phyloP scores from a whole-genome alignment of 768 basidiomycete species.

The Trametes cubensis region DNA sequence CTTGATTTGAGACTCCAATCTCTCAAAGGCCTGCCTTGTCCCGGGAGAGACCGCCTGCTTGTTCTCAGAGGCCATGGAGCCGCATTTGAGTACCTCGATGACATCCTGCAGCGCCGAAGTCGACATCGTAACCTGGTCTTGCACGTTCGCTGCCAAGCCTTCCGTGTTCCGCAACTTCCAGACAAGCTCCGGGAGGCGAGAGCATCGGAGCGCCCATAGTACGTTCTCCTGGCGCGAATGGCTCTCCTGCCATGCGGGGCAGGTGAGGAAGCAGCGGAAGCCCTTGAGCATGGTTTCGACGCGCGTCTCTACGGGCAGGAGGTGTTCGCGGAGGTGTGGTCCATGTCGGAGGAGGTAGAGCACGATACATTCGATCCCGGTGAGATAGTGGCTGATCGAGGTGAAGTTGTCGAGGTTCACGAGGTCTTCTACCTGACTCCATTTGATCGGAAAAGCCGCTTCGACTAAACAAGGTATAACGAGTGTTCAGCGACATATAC shows the following conservation, averaged over 20 bases:
- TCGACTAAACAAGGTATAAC: slow-evolving; percentile 5
- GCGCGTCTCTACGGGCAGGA: not conserved
- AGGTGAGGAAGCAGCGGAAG: slow-evolving; percentile 1
- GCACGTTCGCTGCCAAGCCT: not conserved
- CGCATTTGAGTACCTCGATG: not conserved
- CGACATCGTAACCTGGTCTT: not conserved
- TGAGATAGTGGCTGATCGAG: slow-evolving; percentile 12
- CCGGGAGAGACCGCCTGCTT: not conserved
- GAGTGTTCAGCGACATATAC: too few species aligned
- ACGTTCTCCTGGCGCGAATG: not conserved
- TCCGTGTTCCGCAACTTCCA: not conserved
- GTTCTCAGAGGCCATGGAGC: not conserved
- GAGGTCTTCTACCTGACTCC: slow-evolving; percentile 2
- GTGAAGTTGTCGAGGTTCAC: slow-evolving; percentile 9
- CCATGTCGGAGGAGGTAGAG: slow-evolving; percentile 15
- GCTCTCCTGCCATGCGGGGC: slow-evolving; percentile 1
- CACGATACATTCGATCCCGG: slow-evolving; percentile 1
- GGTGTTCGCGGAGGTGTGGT: not conserved
- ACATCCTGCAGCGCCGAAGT: not conserved
- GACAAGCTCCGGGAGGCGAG: slow-evolving; percentile 4
- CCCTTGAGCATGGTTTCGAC: not conserved
- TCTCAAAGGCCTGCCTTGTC: not conserved
- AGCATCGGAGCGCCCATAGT: slow-evolving; percentile 7
- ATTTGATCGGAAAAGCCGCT: slow-evolving; percentile 1
- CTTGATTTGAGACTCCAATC: not conserved